These are phyloP conservation scores for Fusarium sp. DNA, from an alignment of 2,329 filamentous ascomycete genomes.

Conservation along the genomic window DNA sequence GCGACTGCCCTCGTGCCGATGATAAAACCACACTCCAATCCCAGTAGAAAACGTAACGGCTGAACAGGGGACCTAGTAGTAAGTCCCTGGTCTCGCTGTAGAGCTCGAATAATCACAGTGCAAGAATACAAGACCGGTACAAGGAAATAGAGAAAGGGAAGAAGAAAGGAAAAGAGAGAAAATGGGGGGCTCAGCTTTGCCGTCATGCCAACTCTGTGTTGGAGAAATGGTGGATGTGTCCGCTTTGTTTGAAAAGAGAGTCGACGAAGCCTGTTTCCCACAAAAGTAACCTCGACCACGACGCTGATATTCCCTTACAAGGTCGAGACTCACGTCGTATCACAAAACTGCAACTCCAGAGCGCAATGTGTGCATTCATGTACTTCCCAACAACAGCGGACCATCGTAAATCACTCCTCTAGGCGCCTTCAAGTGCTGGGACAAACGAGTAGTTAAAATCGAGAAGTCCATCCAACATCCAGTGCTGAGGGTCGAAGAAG, in stretches of 20 bases:
- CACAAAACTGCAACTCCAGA: not conserved
- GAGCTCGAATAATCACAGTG: slow-evolving; percentile 30
- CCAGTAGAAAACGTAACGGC: slow-evolving; percentile 5
- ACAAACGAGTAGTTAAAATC: slow-evolving; percentile 79
- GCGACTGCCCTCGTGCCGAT: not conserved
- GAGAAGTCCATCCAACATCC: slow-evolving; percentile 88
- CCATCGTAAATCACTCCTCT: slow-evolving; percentile 22
- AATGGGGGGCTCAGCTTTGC: not conserved
- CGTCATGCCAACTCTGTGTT: slow-evolving; percentile 13
- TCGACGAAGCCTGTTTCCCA: slow-evolving; percentile 1
- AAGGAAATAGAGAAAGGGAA: slow-evolving; percentile 1
- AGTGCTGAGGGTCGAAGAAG: slow-evolving; percentile 91
- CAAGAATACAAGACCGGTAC: slow-evolving; percentile 8
- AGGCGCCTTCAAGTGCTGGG: slow-evolving; percentile 65
- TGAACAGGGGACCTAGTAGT: not conserved
- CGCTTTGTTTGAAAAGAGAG: slow-evolving; percentile 1
- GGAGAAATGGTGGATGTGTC: not conserved
- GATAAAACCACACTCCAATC: not conserved
- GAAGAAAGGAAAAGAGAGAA: slow-evolving; percentile 4
- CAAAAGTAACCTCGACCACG: slow-evolving; percentile 2
- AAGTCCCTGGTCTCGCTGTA: slow-evolving; percentile 11
- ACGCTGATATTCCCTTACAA: slow-evolving; percentile 13
- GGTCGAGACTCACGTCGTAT: slow-evolving; percentile 20
- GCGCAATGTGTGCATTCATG: not conserved
- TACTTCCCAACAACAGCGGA: not conserved